Evolutionary conservation across 2,329 filamentous ascomycete genomes (phyloP).

Genomic region (Xylariomycetidae sp.): DNA sequence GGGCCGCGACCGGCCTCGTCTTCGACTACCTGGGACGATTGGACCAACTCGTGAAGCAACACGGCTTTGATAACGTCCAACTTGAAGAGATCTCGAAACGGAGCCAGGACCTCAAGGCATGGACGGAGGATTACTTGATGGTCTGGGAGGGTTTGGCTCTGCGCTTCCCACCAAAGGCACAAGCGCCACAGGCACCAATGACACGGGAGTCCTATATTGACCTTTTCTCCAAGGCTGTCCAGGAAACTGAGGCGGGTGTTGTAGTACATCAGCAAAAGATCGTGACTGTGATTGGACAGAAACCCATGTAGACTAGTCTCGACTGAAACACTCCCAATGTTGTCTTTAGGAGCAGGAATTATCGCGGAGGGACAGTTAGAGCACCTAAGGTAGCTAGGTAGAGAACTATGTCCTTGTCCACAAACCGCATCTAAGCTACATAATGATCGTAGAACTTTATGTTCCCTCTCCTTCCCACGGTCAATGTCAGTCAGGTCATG

Average conservation of each 20-base stretch:
- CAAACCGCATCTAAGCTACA: no score
- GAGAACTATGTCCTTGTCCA: no score
- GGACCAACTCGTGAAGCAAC: conserved; percentile 5
- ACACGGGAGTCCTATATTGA: conserved; percentile 15
- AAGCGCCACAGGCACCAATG: conserved; percentile 11
- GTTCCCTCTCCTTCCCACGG: no score
- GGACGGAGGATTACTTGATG: conserved; percentile 23
- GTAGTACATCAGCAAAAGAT: conserved; percentile 12
- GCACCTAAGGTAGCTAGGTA: no score
- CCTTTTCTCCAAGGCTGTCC: conserved; percentile 13
- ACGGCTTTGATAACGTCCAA: conserved; percentile 9
- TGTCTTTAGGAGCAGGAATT: no score
- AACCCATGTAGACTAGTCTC: no score
- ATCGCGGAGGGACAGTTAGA: no score
- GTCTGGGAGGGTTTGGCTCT: conserved; percentile 19
- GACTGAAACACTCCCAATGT: no score
- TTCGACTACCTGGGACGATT: conserved; percentile 8
- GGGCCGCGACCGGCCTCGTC: conserved; percentile 4
- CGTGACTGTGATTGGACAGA: conserved; percentile 9
- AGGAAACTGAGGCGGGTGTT: conserved; percentile 22
- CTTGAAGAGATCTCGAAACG: conserved; percentile 1
- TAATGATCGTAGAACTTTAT: no score
- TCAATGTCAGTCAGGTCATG: no score
- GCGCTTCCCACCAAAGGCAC: conserved; percentile 13
- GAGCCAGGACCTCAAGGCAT: conserved; percentile 17